A percentile compares a stretch with the other conserved stretches of the same genome.
phyloP scores from a whole-genome alignment of 140 eudicot species.

The Oenanthe javanica region DNA sequence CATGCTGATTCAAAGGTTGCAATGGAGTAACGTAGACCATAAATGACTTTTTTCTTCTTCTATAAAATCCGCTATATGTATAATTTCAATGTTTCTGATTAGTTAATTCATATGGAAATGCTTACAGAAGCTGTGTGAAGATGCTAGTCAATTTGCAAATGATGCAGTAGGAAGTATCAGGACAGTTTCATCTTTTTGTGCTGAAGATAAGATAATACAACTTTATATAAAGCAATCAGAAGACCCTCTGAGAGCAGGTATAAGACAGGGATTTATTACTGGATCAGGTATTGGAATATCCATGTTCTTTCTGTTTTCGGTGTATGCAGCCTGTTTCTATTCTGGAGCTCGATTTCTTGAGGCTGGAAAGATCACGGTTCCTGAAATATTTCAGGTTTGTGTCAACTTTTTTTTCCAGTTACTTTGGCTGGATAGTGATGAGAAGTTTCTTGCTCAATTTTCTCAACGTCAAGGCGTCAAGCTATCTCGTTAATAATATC shows the following conservation, averaged over 20 bases:
- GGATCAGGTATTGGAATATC: constrained; percentile 53
- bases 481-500: neutral
- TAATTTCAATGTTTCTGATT: neutral
- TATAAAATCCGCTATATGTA: neutral
- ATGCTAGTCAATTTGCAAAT: constrained; percentile 63
- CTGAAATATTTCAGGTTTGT: constrained; percentile 47
- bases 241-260: constrained; percentile 39
- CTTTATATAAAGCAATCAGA: constrained; percentile 44
- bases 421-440: neutral
- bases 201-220: constrained; percentile 55
- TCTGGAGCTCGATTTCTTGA: constrained; percentile 59
- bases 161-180: constrained; percentile 64
- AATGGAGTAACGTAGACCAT: neutral
- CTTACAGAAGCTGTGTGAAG: constrained; percentile 50
- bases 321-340: constrained; percentile 54
- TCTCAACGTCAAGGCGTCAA: neutral
- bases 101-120: neutral
- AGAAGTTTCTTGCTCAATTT: neutral
- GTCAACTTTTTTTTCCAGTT: neutral
- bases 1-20: constrained; percentile 44
- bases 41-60: neutral
- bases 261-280: constrained; percentile 33
- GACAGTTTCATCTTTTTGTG: constrained; percentile 62
- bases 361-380: constrained; percentile 42
- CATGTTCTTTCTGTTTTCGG: constrained; percentile 30